These are phyloP conservation scores for Cylindrotheca fusiformis DNA, from an alignment of 108 stramenopile genomes.

Conservation along the genomic window DNA sequence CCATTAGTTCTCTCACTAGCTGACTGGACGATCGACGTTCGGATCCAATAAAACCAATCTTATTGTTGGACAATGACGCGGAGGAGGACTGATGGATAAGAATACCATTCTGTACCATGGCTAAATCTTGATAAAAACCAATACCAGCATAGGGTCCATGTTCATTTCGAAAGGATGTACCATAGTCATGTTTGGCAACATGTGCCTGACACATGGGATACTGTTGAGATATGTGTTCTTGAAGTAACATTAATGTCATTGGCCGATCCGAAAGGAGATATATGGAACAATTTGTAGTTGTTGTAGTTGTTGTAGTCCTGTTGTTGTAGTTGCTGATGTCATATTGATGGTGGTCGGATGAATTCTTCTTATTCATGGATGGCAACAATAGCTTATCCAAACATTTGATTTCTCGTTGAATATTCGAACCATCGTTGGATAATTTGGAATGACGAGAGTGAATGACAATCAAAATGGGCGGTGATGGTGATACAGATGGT, in stretches of 20 bases:
- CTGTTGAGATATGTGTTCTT: background rate
- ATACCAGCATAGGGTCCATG: slow-evolving; percentile 20
- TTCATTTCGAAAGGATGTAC: background rate
- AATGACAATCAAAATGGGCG: background rate
- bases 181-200: slow-evolving; percentile 4
- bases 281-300: slow-evolving; percentile 2
- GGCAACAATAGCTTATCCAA: slow-evolving; percentile 5
- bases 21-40: slow-evolving; percentile 6
- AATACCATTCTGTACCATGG: slow-evolving; percentile 8
- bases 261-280: slow-evolving; percentile 14
- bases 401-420: slow-evolving; percentile 6
- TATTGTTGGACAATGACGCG: no score
- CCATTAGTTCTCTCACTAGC: slow-evolving; percentile 9
- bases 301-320: background rate
- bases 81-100: background rate
- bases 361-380: no score
- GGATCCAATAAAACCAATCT: slow-evolving; percentile 5
- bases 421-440: slow-evolving; percentile 4
- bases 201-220: slow-evolving; percentile 1
- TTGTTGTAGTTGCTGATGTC: no score
- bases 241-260: slow-evolving; percentile 1
- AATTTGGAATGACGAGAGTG: slow-evolving; percentile 15
- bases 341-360: no score
- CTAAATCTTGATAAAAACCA: slow-evolving; percentile 26
- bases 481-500: no score